Evolutionary conservation across 768 basidiomycete genomes (phyloP).

Genomic region (Auricularia auricula-judae): DNA sequence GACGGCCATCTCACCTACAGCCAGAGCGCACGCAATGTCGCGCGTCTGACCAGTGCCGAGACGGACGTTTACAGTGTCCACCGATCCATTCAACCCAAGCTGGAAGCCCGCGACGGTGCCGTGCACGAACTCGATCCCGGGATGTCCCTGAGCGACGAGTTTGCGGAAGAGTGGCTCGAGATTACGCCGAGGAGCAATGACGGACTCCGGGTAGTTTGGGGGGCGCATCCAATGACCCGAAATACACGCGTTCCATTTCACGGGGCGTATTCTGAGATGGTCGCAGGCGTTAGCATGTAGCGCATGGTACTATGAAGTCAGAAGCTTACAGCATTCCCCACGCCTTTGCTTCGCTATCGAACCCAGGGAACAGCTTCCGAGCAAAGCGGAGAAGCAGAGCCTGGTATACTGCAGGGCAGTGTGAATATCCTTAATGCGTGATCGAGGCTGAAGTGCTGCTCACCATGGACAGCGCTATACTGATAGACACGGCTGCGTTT

Average conservation of each 20-base stretch:
- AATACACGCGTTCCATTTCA: neutral
- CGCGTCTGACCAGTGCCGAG: constrained; percentile 8
- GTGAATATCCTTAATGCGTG: neutral
- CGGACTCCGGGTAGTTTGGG: neutral
- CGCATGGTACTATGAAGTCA: neutral
- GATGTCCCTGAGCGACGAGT: neutral
- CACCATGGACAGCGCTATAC: constrained; percentile 16
- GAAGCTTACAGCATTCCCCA: neutral
- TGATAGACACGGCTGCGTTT: constrained; percentile 18
- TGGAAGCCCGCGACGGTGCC: constrained; percentile 20
- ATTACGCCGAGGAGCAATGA: neutral
- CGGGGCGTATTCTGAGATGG: no score
- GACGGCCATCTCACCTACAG: constrained; percentile 11
- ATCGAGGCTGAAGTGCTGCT: neutral
- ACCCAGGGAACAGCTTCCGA: neutral
- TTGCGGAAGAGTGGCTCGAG: neutral
- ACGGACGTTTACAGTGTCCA: constrained; percentile 7
- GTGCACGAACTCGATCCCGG: constrained; percentile 15
- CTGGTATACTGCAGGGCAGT: neutral
- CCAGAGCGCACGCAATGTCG: constrained; percentile 9
- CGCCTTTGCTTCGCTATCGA: neutral
- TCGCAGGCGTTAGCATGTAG: neutral
- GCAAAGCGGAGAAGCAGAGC: neutral
- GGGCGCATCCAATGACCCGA: neutral
- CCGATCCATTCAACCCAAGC: neutral